Conservation (phyloP, 352 stramenopile genomes). For the Phytophthora tentaculata region DNA sequence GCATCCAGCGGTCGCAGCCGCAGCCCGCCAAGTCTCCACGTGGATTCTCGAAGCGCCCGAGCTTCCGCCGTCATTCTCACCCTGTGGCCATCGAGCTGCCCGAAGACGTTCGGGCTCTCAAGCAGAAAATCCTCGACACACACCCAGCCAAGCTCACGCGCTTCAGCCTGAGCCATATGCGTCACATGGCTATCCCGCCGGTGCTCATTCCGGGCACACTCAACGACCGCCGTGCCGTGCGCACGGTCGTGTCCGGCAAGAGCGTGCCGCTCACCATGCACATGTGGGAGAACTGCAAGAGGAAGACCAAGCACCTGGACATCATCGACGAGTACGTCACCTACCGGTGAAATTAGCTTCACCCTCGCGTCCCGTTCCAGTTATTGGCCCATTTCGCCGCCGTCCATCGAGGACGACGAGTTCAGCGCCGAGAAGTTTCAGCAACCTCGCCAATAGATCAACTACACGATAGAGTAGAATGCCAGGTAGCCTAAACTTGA, state of each 20-base stretch:
- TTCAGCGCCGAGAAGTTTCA: constrained; percentile 18
- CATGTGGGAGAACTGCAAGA: constrained; percentile 59
- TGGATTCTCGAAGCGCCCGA: constrained; percentile 33
- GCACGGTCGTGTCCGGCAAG: constrained; percentile 50
- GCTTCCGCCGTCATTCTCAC: constrained; percentile 29
- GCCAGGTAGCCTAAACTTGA: constrained; percentile 28
- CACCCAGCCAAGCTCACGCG: constrained; percentile 52
- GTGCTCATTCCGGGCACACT: constrained; percentile 55
- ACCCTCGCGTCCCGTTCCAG: constrained; percentile 4
- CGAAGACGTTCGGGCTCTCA: constrained; percentile 49
- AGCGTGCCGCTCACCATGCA: constrained; percentile 51
- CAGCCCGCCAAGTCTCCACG: constrained; percentile 29
- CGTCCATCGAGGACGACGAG: background rate
- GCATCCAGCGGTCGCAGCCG: constrained; percentile 32
- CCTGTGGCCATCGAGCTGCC: constrained; percentile 35
- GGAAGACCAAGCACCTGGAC: constrained; percentile 46
- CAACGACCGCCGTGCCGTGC: constrained; percentile 40
- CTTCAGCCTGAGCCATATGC: constrained; percentile 64
- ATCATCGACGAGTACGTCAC: constrained; percentile 56
- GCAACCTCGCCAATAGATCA: constrained; percentile 11
- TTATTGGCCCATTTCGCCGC: constrained; percentile 16
- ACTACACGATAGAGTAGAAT: background rate
- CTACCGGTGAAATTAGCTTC: constrained; percentile 37
- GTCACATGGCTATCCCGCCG: constrained; percentile 49
- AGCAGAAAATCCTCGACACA: constrained; percentile 52